These are phyloP conservation scores for Inosperma sp. DNA, from an alignment of 768 basidiomycete species.

Conservation along the genomic window DNA sequence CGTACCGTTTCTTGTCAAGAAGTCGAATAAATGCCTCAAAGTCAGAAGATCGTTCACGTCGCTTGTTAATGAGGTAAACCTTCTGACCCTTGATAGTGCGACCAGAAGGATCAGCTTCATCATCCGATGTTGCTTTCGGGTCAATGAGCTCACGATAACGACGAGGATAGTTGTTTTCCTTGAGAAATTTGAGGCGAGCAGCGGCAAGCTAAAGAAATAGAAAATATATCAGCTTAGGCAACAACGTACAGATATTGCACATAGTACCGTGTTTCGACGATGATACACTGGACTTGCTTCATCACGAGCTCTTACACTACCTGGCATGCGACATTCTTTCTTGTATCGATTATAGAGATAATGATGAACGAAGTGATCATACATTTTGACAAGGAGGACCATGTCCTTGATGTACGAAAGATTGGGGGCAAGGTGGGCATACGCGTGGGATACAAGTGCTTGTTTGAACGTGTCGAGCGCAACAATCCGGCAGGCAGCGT, in stretches of 20 bases:
- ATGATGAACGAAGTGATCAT: constrained; percentile 16
- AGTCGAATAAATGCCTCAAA: constrained; percentile 3
- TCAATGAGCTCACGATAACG: constrained; percentile 8
- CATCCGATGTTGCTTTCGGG: constrained; percentile 20
- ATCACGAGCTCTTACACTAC: constrained; percentile 3
- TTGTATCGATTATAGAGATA: constrained; percentile 7
- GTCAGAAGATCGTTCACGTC: constrained; percentile 5
- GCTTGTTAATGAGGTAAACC: constrained; percentile 9
- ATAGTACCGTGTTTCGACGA: constrained; percentile 10
- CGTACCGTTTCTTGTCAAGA: background rate
- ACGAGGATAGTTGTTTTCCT: background rate
- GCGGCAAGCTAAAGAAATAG: constrained; percentile 7
- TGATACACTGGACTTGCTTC: constrained; percentile 8
- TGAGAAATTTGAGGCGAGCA: constrained; percentile 5
- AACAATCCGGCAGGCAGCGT: background rate
- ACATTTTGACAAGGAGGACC: constrained; percentile 10
- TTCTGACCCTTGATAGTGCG: background rate
- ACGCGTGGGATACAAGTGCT: constrained; percentile 7
- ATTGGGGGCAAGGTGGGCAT: constrained; percentile 1
- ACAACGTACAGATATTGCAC: background rate
- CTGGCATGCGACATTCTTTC: constrained; percentile 10
- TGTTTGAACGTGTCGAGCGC: constrained; percentile 8
- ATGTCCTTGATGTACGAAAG: constrained; percentile 3
- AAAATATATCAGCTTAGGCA: constrained; percentile 2
- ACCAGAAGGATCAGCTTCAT: constrained; percentile 14